These are phyloP conservation scores for Funneliformis caledonium DNA, from an alignment of 371 early-diverging fungal genomes.

Conservation along the genomic window DNA sequence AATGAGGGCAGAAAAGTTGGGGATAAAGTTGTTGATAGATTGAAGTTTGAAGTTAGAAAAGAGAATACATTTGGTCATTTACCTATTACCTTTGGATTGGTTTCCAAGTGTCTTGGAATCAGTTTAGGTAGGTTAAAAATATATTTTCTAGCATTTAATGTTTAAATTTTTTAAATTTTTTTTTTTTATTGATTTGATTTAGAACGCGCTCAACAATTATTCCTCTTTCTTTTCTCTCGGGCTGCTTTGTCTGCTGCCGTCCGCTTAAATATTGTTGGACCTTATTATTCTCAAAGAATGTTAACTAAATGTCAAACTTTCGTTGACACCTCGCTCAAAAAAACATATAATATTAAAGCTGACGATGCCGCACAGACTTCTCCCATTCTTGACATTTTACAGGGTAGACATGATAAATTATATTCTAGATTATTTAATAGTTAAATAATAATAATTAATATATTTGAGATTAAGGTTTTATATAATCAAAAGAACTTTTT, in stretches of 20 bases:
- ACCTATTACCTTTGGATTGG: slow-evolving; percentile 71
- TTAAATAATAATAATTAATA: slow-evolving; percentile 44
- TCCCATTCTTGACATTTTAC: slow-evolving; percentile 83
- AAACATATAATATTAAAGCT: slow-evolving; percentile 50
- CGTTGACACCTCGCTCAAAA: slow-evolving; percentile 58
- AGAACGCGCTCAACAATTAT: slow-evolving; percentile 76
- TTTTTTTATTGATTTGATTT: slow-evolving; percentile 2
- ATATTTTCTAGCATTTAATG: neutral
- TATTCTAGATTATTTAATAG: slow-evolving; percentile 90
- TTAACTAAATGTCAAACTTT: slow-evolving; percentile 63
- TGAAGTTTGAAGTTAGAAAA: slow-evolving; percentile 61
- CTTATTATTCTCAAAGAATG: slow-evolving; percentile 83
- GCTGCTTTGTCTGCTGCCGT: slow-evolving; percentile 87
- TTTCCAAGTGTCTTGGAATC: slow-evolving; percentile 63
- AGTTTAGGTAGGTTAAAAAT: slow-evolving; percentile 52
- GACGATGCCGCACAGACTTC: slow-evolving; percentile 71
- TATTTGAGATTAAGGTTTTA: too few species aligned
- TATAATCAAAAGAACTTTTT: too few species aligned
- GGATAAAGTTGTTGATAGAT: slow-evolving; percentile 54
- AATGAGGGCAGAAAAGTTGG: slow-evolving; percentile 30
- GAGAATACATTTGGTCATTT: slow-evolving; percentile 69
- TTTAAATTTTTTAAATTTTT: neutral
- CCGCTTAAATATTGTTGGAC: slow-evolving; percentile 87
- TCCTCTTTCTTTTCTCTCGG: slow-evolving; percentile 82
- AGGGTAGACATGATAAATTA: slow-evolving; percentile 87